Evolutionary conservation across 306 rosid genomes (phyloP).

Genomic region (Amphicarpaea edgeworthii): DNA sequence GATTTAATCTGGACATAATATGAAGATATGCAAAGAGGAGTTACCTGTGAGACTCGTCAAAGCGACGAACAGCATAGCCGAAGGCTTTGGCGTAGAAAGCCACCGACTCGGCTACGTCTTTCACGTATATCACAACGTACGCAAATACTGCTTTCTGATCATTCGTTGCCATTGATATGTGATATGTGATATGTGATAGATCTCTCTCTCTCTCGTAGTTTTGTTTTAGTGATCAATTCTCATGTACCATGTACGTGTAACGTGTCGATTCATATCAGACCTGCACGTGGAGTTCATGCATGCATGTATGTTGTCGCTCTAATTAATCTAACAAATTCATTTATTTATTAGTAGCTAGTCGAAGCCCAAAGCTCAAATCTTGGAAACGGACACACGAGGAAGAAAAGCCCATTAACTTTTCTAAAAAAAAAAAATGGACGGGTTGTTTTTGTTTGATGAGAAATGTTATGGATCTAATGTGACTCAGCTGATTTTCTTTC

Average conservation of each 20-base stretch:
- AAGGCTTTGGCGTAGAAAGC: slow-evolving; percentile 80
- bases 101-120: slow-evolving; percentile 72
- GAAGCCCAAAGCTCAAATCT: no score
- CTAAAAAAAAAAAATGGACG: no score
- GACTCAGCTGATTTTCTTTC: no score
- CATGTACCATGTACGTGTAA: no score
- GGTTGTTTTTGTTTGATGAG: no score
- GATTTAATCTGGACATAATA: no score
- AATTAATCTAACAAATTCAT: no score
- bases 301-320: not conserved
- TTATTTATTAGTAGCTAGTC: no score
- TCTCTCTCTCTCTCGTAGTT: not conserved
- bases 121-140: slow-evolving; percentile 72
- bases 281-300: slow-evolving; percentile 18
- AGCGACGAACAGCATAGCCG: slow-evolving; percentile 74
- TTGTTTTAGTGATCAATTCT: slow-evolving; percentile 4
- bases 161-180: slow-evolving; percentile 57
- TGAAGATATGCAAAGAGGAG: no score
- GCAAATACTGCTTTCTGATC: slow-evolving; percentile 62
- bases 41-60: slow-evolving; percentile 83
- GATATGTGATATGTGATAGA: not conserved
- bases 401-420: no score
- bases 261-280: not conserved
- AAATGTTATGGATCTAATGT: no score
- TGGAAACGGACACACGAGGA: no score